Conservation (phyloP, 2,329 filamentous ascomycete genomes). For the Berkeleyomyces rouxiae region DNA sequence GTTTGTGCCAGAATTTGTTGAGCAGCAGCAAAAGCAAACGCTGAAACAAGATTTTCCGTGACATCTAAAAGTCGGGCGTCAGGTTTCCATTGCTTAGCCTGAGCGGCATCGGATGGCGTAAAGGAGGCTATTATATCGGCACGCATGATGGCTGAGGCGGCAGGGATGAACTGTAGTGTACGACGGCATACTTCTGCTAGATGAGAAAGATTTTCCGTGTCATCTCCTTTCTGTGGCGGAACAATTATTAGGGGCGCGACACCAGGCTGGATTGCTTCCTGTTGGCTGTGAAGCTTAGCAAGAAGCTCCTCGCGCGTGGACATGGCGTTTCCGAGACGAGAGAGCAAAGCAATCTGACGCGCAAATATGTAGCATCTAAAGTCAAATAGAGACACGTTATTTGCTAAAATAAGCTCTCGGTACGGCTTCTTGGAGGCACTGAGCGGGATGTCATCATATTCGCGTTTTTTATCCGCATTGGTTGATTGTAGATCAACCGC, state of each 20-base stretch:
- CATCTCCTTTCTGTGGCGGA: slow-evolving; percentile 24
- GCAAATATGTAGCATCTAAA: slow-evolving; percentile 90
- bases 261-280: slow-evolving; percentile 37
- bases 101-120: slow-evolving; percentile 25
- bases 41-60: slow-evolving; percentile 58
- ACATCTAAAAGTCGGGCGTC: slow-evolving; percentile 30
- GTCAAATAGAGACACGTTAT: slow-evolving; percentile 91
- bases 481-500: slow-evolving; percentile 35
- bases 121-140: slow-evolving; percentile 56
- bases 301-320: slow-evolving; percentile 46
- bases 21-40: slow-evolving; percentile 61
- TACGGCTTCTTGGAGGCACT: slow-evolving; percentile 61
- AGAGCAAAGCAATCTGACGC: slow-evolving; percentile 64
- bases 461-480: slow-evolving; percentile 20
- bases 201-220: slow-evolving; percentile 57
- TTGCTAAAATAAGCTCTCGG: slow-evolving; percentile 78
- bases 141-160: slow-evolving; percentile 62
- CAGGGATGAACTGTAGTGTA: slow-evolving; percentile 68
- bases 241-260: slow-evolving; percentile 29
- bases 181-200: slow-evolving; percentile 77
- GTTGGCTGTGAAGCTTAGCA: slow-evolving; percentile 44
- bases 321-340: slow-evolving; percentile 63
- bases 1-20: slow-evolving; percentile 66
- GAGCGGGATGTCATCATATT: slow-evolving; percentile 36
- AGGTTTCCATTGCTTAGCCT: slow-evolving; percentile 6